These are phyloP conservation scores for Yarrowia yakushimensis DNA, from an alignment of 805 yeast genomes.

Conservation along the genomic window DNA sequence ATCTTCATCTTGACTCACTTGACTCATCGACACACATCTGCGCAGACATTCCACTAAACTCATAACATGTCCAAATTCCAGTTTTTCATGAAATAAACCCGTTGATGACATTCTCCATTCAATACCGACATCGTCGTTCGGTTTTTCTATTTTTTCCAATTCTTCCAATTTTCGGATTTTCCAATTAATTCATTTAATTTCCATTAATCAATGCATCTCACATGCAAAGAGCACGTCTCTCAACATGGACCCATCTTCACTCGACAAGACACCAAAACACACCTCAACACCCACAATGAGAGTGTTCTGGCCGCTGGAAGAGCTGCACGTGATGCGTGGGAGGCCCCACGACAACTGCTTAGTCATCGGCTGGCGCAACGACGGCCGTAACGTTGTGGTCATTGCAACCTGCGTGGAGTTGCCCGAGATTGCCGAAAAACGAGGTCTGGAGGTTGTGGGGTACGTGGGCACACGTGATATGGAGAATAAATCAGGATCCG, in stretches of 20 bases:
- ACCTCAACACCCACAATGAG: conserved; percentile 26
- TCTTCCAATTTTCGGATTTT: no score
- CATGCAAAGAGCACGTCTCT: not conserved
- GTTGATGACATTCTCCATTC: no score
- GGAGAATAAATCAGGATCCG: not conserved
- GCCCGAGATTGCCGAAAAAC: not conserved
- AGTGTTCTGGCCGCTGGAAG: conserved; percentile 39
- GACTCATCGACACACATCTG: no score
- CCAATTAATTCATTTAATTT: no score
- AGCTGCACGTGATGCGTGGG: conserved; percentile 29
- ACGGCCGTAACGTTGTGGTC: conserved; percentile 26
- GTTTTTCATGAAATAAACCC: no score
- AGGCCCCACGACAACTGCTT: conserved; percentile 28
- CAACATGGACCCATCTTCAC: not conserved
- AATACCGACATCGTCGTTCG: no score
- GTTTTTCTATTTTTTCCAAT: no score
- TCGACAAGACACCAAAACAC: not conserved
- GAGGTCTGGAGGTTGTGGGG: not conserved
- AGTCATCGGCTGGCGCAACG: conserved; percentile 34
- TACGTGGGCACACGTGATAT: not conserved
- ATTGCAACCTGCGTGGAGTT: not conserved
- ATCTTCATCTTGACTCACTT: no score
- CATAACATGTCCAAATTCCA: no score
- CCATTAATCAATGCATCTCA: no score
- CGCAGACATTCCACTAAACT: no score